A percentile compares a stretch with the other conserved stretches of the same genome.
These are phyloP conservation scores for Cicer cuneatum DNA, from an alignment of 306 rosid species.

Conservation along the genomic window DNA sequence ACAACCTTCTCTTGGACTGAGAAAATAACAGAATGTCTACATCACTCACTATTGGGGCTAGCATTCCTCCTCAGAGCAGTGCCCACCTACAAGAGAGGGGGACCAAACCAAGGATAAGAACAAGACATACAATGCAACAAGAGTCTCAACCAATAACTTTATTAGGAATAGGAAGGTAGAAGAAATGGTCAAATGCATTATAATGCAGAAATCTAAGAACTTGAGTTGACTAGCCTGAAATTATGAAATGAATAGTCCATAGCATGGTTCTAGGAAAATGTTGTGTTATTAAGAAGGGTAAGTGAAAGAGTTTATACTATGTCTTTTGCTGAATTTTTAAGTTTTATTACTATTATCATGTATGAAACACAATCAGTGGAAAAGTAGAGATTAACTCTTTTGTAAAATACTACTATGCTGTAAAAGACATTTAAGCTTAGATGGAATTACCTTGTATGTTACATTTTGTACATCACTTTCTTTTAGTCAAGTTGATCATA, in stretches of 20 bases:
- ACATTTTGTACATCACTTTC: constrained; percentile 42
- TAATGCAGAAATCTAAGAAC: constrained; percentile 44
- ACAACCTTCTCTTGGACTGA: constrained; percentile 62
- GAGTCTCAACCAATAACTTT: constrained; percentile 57
- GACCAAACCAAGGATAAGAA: constrained; percentile 66
- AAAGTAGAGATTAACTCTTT: background rate
- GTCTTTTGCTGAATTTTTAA: constrained; percentile 17
- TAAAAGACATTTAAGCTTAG: too few relatives aligned
- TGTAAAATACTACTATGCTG: too few relatives aligned
- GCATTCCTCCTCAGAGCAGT: constrained; percentile 51
- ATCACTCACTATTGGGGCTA: constrained; percentile 63
- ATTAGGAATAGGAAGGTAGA: constrained; percentile 53
- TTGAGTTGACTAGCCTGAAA: constrained; percentile 39
- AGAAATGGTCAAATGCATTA: constrained; percentile 44
- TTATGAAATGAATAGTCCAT: constrained; percentile 31
- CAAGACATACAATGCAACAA: constrained; percentile 42
- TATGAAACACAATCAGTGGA: constrained; percentile 34
- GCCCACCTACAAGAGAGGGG: constrained; percentile 73
- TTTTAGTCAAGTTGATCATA: constrained; percentile 38
- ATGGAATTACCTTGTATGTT: constrained; percentile 50
- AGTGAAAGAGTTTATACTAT: constrained; percentile 31
- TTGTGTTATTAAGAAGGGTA: background rate
- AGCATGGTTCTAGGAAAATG: constrained; percentile 19
- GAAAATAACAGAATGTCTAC: constrained; percentile 56
- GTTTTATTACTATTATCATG: background rate